Evolutionary conservation across 106 monocot genomes (phyloP).

Genomic region (Xerophyta viscosa): DNA sequence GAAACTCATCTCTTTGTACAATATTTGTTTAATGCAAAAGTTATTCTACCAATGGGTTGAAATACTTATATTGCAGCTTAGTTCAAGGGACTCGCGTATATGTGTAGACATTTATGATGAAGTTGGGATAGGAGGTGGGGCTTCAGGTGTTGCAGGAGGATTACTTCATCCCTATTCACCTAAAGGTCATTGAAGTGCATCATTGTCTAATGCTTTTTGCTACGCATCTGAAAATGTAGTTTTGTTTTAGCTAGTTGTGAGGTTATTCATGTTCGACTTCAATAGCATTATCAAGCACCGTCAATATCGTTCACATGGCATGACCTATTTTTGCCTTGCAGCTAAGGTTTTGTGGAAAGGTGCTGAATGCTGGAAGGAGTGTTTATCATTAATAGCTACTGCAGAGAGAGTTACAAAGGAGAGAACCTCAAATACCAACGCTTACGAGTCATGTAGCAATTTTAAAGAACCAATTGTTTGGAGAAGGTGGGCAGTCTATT

Average conservation of each 20-base stretch:
- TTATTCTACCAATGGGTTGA: too few species aligned
- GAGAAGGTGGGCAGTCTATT: conserved; percentile 65
- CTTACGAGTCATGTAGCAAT: conserved; percentile 16
- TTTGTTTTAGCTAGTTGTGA: too few species aligned
- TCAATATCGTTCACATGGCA: too few species aligned
- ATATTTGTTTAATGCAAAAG: too few species aligned
- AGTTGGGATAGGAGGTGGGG: conserved; percentile 81
- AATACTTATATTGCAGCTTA: conserved; percentile 43
- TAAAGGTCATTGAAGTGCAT: conserved; percentile 91
- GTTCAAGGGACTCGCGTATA: conserved; percentile 34
- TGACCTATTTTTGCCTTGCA: conserved; percentile 23
- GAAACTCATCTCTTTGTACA: too few species aligned
- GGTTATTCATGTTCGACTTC: too few species aligned
- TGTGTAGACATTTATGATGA: conserved; percentile 81
- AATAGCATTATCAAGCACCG: too few species aligned
- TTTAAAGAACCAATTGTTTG: conserved; percentile 52
- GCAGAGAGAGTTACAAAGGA: conserved; percentile 45
- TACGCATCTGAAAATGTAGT: too few species aligned
- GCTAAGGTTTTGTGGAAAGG: conserved; percentile 84
- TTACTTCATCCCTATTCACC: conserved; percentile 96
- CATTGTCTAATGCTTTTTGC: too few species aligned
- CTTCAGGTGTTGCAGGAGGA: conserved; percentile 87
- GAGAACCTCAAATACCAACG: not conserved
- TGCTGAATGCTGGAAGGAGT: conserved; percentile 80
- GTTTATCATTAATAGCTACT: conserved; percentile 51